Evolutionary conservation across 306 rosid genomes (phyloP), one percentile per base, ranked within the genome.

Genomic region (Acacia crassicarpa): DNA sequence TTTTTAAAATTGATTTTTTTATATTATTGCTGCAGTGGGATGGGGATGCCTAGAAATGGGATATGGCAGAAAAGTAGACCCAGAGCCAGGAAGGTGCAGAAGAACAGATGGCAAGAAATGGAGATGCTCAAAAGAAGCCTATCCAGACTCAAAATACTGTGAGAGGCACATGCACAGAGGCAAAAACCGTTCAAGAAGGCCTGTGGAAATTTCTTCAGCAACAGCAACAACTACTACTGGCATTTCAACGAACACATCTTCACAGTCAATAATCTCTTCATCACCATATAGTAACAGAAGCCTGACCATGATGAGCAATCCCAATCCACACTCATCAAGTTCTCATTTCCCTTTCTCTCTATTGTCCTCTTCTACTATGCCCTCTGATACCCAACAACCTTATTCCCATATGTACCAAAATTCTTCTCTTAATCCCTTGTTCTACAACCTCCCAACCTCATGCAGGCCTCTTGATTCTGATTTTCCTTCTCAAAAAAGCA

Each of bases 101-200:
- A 93, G 99, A 91, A 96, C 99, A 85, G 99, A 96, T 80, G 99
- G 99, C 54, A 96, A 96, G 84, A 96, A 96, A 89, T 96, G 99
- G 99, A 91, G 99, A 84, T 96, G 99, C 84, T 96, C 99, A 71
- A 96, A 95, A 83, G 97, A 96, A 84, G 99, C 98, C 79, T 96
- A 93, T 89, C 98, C 97, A 65, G 99, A 96, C 75, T 96, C 99
- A 32, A 96, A 96, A 85, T 96, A 96, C 97, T 96, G 98, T 79
- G 99, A 96, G 82, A 93, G 89, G 48, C 99, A 96, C 91, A 96
- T 96, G 99, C 99, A 96, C 78, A 89, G 99, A 85, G 99, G 99
- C 88, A 92, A 93, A 84, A 93, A 93, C 88, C 99, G 99, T 96
- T 96, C 99, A 96, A 96, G 99, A 96, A 96, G 93, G 99, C 99